A percentile compares a stretch with the other conserved stretches of the same genome.
Evolutionary conservation across 306 rosid species (phyloP).

Genomic region (Quercus suber): DNA sequence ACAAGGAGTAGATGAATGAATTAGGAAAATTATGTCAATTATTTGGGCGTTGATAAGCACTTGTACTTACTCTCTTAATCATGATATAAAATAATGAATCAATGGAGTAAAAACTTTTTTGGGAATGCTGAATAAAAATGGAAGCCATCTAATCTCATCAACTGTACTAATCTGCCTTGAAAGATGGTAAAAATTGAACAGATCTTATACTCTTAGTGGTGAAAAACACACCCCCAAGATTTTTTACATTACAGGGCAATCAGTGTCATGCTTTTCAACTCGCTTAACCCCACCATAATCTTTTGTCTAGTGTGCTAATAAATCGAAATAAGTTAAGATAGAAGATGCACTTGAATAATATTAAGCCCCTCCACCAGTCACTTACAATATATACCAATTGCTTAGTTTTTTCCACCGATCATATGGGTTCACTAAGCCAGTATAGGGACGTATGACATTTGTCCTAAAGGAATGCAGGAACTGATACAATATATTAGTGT

Average conservation of each 20-base stretch:
- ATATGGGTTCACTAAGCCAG: too few species aligned
- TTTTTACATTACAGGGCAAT: neutral
- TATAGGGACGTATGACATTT: too few species aligned
- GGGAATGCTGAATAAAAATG: constrained; percentile 1
- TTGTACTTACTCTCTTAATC: neutral
- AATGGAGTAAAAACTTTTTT: neutral
- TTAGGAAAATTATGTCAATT: neutral
- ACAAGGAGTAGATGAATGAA: too few species aligned
- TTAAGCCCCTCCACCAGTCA: too few species aligned
- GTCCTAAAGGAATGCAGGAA: too few species aligned
- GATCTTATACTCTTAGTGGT: neutral
- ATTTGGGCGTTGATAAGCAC: neutral
- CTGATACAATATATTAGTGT: too few species aligned
- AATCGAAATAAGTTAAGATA: neutral
- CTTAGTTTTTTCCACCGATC: too few species aligned
- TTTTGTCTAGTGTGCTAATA: neutral
- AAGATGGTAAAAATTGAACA: neutral
- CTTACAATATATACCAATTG: too few species aligned
- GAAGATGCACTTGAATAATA: neutral
- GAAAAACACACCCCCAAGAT: neutral
- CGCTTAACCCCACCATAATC: neutral
- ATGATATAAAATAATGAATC: neutral
- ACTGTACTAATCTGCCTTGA: neutral
- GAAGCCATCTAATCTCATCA: neutral
- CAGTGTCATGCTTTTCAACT: neutral